Evolutionary conservation across 2,329 filamentous ascomycete species (phyloP), one percentile per base, ranked within the genome.

Genomic region (Aspergillus sp.): DNA sequence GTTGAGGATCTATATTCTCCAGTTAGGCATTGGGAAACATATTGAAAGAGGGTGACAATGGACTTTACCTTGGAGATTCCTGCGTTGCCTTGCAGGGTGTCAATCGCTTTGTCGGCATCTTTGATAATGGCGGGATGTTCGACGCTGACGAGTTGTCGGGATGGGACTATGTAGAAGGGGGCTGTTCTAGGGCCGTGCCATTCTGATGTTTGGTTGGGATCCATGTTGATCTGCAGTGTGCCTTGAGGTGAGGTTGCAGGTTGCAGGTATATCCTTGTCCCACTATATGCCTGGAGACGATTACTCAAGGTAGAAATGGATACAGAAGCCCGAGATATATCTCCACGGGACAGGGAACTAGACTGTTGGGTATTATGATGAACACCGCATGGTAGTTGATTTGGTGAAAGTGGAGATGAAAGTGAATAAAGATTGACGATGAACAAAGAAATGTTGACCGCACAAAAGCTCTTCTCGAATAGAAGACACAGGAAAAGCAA

Each of bases 101-200:
- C 78, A 65, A 90, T 79, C 60, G 81, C 87, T 69, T 84, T 87
- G 69, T 88, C 84, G 58, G 88, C 71, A 72, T 89, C 86, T 69
- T 82, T 83, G 67, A 90, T 76, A 56, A 89, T 81, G 70, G 85
- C 86, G 55, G 88, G 88, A 74, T 90, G 87, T 69, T 90, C 88
- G 51, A 90, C 80, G 61, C 81, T 82, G 56, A 88, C 80, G 52
- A 90, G 77, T 54, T 80, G 77, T 61, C 80, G 77, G 42, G 74
- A 66, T 2, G 85, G 84, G 45, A 89, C 78, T 9, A 69, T 60
- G 68, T 83, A 83, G 70, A 78, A 80, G 0, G 83, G 81, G 32
- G 80, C 78, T 45, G 71, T 76, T 57, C 72, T 63, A 4, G 64
- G 52, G 14, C 55, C 62, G 16, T 63, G 63, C 12, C 63, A 54